Conservation (phyloP, 2,329 filamentous ascomycete species). For the Rachicladosporium sp. region DNA sequence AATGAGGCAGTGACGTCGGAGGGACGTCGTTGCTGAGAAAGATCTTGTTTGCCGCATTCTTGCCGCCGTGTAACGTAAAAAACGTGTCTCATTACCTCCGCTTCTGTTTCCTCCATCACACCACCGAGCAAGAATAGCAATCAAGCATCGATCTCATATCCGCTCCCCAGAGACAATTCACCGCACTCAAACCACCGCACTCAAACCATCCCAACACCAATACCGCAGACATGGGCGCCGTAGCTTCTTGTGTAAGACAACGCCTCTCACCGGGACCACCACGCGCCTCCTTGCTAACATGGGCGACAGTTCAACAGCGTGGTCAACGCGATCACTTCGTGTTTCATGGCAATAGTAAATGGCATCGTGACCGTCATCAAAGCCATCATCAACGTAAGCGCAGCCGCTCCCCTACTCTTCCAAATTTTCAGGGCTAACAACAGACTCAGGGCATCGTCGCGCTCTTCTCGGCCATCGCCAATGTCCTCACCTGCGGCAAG, state of each 20-base stretch:
- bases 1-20: too few relatives aligned
- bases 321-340: slow-evolving; percentile 35
- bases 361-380: slow-evolving; percentile 34
- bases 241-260: slow-evolving; percentile 66
- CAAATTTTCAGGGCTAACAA: slow-evolving; percentile 2
- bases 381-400: slow-evolving; percentile 31
- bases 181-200: slow-evolving; percentile 1
- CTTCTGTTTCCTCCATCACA: neutral
- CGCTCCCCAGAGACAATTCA: neutral
- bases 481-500: slow-evolving; percentile 37
- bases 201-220: slow-evolving; percentile 3
- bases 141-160: neutral
- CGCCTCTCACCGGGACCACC: neutral
- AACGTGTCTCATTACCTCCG: too few relatives aligned
- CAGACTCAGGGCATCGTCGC: slow-evolving; percentile 33
- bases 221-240: slow-evolving; percentile 54
- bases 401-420: neutral
- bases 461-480: slow-evolving; percentile 37
- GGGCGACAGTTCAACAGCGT: slow-evolving; percentile 26
- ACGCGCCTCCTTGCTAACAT: slow-evolving; percentile 13
- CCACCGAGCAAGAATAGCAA: neutral
- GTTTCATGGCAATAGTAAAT: slow-evolving; percentile 35
- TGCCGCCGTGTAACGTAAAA: too few relatives aligned
- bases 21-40: too few relatives aligned
- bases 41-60: too few relatives aligned